phyloP scores from a whole-genome alignment of 331 rosid species.

The Saraca asoca region DNA sequence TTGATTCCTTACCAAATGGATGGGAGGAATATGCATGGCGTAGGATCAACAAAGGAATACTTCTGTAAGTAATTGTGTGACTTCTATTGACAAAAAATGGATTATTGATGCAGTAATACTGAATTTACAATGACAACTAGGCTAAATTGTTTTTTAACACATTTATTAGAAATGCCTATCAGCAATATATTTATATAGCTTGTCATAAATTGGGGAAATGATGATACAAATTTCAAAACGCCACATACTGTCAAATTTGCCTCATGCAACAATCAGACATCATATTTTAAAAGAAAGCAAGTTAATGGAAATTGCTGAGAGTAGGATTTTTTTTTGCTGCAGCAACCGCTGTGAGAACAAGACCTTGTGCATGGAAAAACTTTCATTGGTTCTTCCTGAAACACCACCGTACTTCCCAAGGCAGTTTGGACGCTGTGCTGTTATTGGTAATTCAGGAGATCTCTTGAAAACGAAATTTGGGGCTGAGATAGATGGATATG shows the following conservation, averaged over 20 bases:
- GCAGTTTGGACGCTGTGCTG: conserved; percentile 90
- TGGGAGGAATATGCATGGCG: conserved; percentile 99
- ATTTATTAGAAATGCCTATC: conserved; percentile 28
- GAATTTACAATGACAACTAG: conserved; percentile 6
- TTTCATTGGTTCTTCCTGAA: conserved; percentile 89
- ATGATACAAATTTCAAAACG: conserved; percentile 9
- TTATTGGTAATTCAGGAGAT: conserved; percentile 95
- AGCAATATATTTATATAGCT: conserved; percentile 2
- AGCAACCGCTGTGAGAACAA: conserved; percentile 78
- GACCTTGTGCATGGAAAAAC: conserved; percentile 80
- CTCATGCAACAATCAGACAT: neutral
- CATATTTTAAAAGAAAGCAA: conserved; percentile 16
- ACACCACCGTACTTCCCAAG: conserved; percentile 79
- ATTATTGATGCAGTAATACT: conserved; percentile 4
- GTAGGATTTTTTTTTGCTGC: conserved; percentile 38
- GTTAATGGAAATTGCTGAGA: conserved; percentile 25
- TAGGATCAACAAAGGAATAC: conserved; percentile 90
- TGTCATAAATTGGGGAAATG: conserved; percentile 18
- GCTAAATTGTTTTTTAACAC: conserved; percentile 15
- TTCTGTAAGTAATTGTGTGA: conserved; percentile 60
- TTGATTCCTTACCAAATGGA: conserved; percentile 90
- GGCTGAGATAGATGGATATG: conserved; percentile 77
- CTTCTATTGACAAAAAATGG: conserved; percentile 4
- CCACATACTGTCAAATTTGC: neutral
- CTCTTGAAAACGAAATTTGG: conserved; percentile 91